These are phyloP conservation scores for Heterobasidion parviporum DNA, from an alignment of 1,284 basidiomycete species.

Conservation along the genomic window DNA sequence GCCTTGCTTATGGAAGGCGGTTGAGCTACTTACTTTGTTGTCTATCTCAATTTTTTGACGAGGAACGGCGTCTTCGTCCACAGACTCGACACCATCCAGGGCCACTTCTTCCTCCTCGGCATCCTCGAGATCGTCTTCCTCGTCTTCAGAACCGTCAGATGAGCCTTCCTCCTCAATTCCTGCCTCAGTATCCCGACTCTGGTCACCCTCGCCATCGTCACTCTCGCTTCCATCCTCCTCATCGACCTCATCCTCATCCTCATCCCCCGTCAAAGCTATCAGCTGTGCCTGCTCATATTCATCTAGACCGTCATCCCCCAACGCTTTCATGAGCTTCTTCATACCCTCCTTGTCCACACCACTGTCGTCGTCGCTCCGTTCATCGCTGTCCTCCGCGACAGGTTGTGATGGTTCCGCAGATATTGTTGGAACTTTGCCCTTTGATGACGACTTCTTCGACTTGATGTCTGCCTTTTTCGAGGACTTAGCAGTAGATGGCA, in stretches of 20 bases:
- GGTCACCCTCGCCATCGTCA: conserved; percentile 20
- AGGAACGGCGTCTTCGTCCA: conserved; percentile 75
- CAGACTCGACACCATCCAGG: conserved; percentile 55
- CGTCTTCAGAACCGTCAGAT: conserved; percentile 13
- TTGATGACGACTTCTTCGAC: not conserved
- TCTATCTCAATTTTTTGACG: conserved; percentile 78
- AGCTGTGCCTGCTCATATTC: conserved; percentile 52
- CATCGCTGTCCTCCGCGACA: not conserved
- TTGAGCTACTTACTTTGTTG: conserved; percentile 54
- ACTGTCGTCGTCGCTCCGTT: conserved; percentile 31
- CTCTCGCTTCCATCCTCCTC: conserved; percentile 20
- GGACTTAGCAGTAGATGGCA: not conserved
- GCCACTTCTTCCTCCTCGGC: conserved; percentile 37
- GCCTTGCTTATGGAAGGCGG: not conserved
- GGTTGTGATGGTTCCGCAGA: not conserved
- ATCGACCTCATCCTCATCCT: conserved; percentile 13
- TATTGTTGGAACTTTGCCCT: not conserved
- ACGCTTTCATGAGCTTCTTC: conserved; percentile 54
- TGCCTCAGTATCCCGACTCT: not conserved
- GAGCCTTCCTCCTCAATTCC: conserved; percentile 8
- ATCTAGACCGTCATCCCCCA: conserved; percentile 61
- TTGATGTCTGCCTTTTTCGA: not conserved
- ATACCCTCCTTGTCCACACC: conserved; percentile 61
- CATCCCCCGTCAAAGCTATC: conserved; percentile 25
- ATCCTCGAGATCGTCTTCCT: conserved; percentile 17